Evolutionary conservation across 177 flowering plant genomes (phyloP), one percentile per base, ranked within the genome.

Genomic region (Tripterygium wilfordii): DNA sequence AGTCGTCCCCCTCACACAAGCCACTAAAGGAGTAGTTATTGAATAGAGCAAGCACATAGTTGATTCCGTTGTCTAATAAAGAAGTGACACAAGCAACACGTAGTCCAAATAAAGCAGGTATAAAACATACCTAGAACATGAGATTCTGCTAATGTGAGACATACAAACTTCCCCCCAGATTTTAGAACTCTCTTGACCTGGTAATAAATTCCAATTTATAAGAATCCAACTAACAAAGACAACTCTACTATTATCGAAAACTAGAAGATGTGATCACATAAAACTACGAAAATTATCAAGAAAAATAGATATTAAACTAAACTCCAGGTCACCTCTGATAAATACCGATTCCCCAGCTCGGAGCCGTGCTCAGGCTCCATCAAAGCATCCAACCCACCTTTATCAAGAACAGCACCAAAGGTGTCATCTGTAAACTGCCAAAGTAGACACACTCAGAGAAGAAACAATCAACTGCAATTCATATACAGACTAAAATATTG

Each of bases 371-470:
- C 72, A 2, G 96, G 96, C 71, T 91, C 98, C 98, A 91, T 88
- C 62, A 91, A 59, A 65, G 98, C 98, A 83, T 91, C 98, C 71
- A 91, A 71, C 42, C 96, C 98, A 31, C 98, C 98, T 47, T 91
- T 91, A 62, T 91, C 98, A 60, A 91, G 60, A 42, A 88, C 72
- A 53, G 57, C 77, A 71, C 83, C 88, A 66, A 91, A 91, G 14
- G 60, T 62, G 42, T 53, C 83, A 54, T 74, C 78, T 25, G 51
- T 36, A 48, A 88, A 81, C 98, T 89, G 78, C 50, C 27, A 48
- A 28, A 62, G 15, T 15, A 45, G 35, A 14, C 12, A 32, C 24
- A 60, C 37, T 15, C 1, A 21, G 23, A 23, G 23, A 49, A 7
- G 42, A 21, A 27, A 25, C 14, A 28, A 5, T 24, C 26, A 17